These are phyloP conservation scores for Penicillium sclerotiorum DNA, from an alignment of 2,329 filamentous ascomycete species.

Conservation along the genomic window DNA sequence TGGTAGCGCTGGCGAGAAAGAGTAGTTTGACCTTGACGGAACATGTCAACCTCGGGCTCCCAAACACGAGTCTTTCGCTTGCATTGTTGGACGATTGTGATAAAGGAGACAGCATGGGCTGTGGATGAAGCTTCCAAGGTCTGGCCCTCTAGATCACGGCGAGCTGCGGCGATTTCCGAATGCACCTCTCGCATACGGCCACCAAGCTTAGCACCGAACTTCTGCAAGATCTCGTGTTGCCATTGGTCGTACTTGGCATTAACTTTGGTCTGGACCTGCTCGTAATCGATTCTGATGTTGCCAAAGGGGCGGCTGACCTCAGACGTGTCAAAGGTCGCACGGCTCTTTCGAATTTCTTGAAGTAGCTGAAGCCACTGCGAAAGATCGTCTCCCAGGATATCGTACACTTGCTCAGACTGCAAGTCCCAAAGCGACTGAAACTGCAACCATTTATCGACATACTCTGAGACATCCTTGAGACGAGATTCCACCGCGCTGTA, in stretches of 20 bases:
- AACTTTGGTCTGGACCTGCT: slow-evolving; percentile 97
- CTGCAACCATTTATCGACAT: slow-evolving; percentile 97
- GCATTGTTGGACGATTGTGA: slow-evolving; percentile 95
- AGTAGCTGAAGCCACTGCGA: slow-evolving; percentile 91
- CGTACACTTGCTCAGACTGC: slow-evolving; percentile 92
- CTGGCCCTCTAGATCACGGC: slow-evolving; percentile 86
- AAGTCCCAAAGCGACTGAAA: slow-evolving; percentile 99
- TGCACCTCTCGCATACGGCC: slow-evolving; percentile 91
- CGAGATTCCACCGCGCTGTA: slow-evolving; percentile 84
- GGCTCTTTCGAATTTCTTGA: slow-evolving; percentile 95
- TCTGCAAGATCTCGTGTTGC: slow-evolving; percentile 95
- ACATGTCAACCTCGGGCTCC: slow-evolving; percentile 94
- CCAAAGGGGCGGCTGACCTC: slow-evolving; percentile 92
- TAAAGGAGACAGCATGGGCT: slow-evolving; percentile 95
- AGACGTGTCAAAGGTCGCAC: slow-evolving; percentile 95
- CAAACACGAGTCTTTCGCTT: slow-evolving; percentile 91
- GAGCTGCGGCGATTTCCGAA: slow-evolving; percentile 85
- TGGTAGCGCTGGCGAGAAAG: slow-evolving; percentile 90
- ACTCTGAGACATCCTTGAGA: slow-evolving; percentile 74
- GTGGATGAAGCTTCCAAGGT: slow-evolving; percentile 93
- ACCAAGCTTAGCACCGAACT: slow-evolving; percentile 87
- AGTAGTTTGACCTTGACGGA: slow-evolving; percentile 92
- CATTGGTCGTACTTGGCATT: slow-evolving; percentile 99
- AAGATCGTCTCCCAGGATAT: slow-evolving; percentile 85
- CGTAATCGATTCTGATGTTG: slow-evolving; percentile 93